These are phyloP conservation scores for Phyllosticta capitalensis DNA, from an alignment of 2,329 filamentous ascomycete species.

Conservation along the genomic window DNA sequence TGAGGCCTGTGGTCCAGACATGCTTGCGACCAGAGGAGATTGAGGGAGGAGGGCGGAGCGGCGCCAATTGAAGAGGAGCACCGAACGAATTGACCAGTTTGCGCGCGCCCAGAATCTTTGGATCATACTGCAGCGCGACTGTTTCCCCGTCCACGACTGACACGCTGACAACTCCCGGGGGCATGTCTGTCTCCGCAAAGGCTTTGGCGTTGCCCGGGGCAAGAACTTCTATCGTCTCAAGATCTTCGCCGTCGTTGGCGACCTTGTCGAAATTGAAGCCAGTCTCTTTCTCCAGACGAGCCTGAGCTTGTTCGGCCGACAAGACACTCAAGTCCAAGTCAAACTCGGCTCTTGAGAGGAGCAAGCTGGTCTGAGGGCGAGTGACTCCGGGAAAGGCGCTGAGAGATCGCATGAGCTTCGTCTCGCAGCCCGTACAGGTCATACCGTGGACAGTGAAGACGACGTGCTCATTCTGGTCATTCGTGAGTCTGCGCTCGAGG, in stretches of 20 bases:
- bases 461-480: constrained; percentile 40
- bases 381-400: constrained; percentile 39
- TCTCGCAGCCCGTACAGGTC: constrained; percentile 66
- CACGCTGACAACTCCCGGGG: constrained; percentile 26
- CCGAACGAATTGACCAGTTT: constrained; percentile 15
- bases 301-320: constrained; percentile 35
- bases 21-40: constrained; percentile 26
- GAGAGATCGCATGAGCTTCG: constrained; percentile 49
- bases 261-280: constrained; percentile 51
- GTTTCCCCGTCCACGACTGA: constrained; percentile 15
- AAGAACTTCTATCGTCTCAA: constrained; percentile 45
- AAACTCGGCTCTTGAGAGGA: constrained; percentile 57
- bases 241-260: constrained; percentile 26
- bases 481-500: constrained; percentile 18
- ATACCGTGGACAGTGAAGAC: constrained; percentile 55
- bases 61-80: constrained; percentile 18
- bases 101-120: constrained; percentile 40
- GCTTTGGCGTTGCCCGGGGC: constrained; percentile 24
- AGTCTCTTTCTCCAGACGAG: constrained; percentile 45
- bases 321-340: constrained; percentile 39
- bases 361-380: constrained; percentile 53
- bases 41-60: constrained; percentile 28
- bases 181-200: constrained; percentile 31
- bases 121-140: constrained; percentile 40
- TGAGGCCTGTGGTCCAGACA: constrained; percentile 10